Percentiles rank a stretch among this genome's conserved stretches.
phyloP scores from a whole-genome alignment of 805 yeast genomes.

The Cyberlindnera veronae region DNA sequence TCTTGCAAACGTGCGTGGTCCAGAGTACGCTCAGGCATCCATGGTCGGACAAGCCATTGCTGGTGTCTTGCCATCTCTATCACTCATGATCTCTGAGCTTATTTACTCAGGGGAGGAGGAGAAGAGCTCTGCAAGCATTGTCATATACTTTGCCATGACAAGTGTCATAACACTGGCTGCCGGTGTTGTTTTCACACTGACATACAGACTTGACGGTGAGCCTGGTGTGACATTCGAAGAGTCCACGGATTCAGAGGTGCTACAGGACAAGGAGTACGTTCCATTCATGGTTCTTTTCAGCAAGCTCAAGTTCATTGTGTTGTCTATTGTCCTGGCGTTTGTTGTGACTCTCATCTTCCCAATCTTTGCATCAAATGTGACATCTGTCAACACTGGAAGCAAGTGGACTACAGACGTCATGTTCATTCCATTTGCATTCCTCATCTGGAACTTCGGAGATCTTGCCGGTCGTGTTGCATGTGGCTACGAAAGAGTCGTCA shows the following conservation, averaged over 20 bases:
- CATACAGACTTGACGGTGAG: slow-evolving; percentile 26
- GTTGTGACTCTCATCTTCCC: slow-evolving; percentile 78
- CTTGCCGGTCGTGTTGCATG: slow-evolving; percentile 71
- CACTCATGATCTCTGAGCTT: slow-evolving; percentile 54
- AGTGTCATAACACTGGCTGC: slow-evolving; percentile 43
- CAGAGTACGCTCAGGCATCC: slow-evolving; percentile 79
- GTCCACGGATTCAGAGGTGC: not conserved
- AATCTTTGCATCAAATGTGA: slow-evolving; percentile 75
- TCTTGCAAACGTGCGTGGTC: slow-evolving; percentile 70
- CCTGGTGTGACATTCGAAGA: slow-evolving; percentile 14
- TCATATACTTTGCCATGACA: slow-evolving; percentile 48
- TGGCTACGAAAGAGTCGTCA: slow-evolving; percentile 42
- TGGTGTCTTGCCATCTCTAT: slow-evolving; percentile 85
- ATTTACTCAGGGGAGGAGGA: slow-evolving; percentile 24
- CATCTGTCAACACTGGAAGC: slow-evolving; percentile 41
- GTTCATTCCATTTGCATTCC: slow-evolving; percentile 72
- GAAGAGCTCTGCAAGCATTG: slow-evolving; percentile 25
- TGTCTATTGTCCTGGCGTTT: slow-evolving; percentile 72
- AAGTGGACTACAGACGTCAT: slow-evolving; percentile 32
- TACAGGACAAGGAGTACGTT: slow-evolving; percentile 35
- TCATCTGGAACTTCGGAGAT: slow-evolving; percentile 91
- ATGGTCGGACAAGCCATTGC: slow-evolving; percentile 96
- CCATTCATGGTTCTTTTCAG: slow-evolving; percentile 59
- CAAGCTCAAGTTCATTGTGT: slow-evolving; percentile 59
- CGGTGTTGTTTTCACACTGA: slow-evolving; percentile 37